Evolutionary conservation across 225 moss, liverwort and hornwort genomes (phyloP).

Genomic region (Sphagnum tenellum): DNA sequence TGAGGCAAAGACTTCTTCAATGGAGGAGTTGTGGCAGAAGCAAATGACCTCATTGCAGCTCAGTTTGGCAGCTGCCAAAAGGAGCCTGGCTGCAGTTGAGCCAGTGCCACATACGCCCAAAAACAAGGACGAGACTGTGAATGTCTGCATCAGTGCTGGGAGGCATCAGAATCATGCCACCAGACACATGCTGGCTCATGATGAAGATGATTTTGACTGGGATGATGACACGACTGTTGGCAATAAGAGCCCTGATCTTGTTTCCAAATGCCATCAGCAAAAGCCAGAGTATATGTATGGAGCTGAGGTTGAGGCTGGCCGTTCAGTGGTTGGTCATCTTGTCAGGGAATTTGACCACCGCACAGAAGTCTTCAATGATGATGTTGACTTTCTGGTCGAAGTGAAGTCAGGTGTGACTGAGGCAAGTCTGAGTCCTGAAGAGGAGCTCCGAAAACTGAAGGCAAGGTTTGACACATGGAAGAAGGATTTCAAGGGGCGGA

Average conservation of each 20-base stretch:
- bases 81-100: conserved; percentile 40
- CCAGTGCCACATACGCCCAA: conserved; percentile 10
- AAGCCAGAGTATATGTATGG: conserved; percentile 11
- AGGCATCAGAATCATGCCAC: conserved; percentile 22
- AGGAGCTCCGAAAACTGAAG: conserved; percentile 53
- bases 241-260: conserved; percentile 32
- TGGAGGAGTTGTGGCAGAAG: conserved; percentile 70
- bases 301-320: conserved; percentile 50
- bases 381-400: conserved; percentile 62
- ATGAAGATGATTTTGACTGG: conserved; percentile 59
- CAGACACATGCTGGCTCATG: conserved; percentile 42
- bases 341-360: conserved; percentile 61
- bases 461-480: conserved; percentile 58
- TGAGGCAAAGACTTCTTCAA: conserved; percentile 45
- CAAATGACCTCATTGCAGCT: conserved; percentile 49
- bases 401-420: conserved; percentile 63
- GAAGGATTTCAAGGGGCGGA: conserved; percentile 58
- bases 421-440: conserved; percentile 57
- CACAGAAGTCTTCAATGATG: conserved; percentile 59
- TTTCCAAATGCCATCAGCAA: no score
- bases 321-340: conserved; percentile 51
- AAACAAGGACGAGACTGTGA: conserved; percentile 33
- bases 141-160: conserved; percentile 33
- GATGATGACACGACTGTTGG: conserved; percentile 57
- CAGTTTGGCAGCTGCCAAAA: conserved; percentile 44